Evolutionary conservation across 2,329 filamentous ascomycete species (phyloP).

Genomic region (Epichloe sp.): DNA sequence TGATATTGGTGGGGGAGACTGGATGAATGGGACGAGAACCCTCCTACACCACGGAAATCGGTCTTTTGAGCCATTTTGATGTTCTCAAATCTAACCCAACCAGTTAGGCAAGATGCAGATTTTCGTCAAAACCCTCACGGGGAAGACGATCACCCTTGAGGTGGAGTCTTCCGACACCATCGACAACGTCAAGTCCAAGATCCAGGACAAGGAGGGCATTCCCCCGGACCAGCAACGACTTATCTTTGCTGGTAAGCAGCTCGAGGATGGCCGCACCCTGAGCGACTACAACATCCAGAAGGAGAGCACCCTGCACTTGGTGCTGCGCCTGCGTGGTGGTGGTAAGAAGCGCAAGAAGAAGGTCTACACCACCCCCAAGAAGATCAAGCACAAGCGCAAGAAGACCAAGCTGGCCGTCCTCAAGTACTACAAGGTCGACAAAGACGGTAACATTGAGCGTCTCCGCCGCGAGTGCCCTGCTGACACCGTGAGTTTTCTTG

Average conservation of each 20-base stretch:
- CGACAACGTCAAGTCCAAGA: constrained; percentile 99
- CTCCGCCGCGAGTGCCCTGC: constrained; percentile 94
- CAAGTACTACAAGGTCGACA: constrained; percentile 99
- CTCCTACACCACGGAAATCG: neutral
- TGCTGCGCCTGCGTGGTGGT: constrained; percentile 95
- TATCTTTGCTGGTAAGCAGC: constrained; percentile 99
- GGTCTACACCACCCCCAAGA: constrained; percentile 99
- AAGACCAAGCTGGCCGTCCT: constrained; percentile 99
- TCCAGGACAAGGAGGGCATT: constrained; percentile 98
- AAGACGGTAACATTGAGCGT: constrained; percentile 99
- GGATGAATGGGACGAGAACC: neutral
- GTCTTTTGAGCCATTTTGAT: neutral
- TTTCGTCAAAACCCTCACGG: constrained; percentile 82
- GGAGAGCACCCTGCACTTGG: constrained; percentile 96
- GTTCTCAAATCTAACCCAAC: constrained; percentile 25
- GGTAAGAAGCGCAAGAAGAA: constrained; percentile 99
- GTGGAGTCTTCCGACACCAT: constrained; percentile 99
- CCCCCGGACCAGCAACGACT: constrained; percentile 96
- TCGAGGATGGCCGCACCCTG: constrained; percentile 97
- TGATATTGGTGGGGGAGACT: neutral
- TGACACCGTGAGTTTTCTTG: constrained; percentile 55
- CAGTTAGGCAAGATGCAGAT: constrained; percentile 59
- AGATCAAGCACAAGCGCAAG: constrained; percentile 99
- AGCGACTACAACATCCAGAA: constrained; percentile 99
- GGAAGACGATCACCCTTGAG: constrained; percentile 99